Conservation (phyloP, 1,284 basidiomycete species). For the Ceratobasidium papillatum region DNA sequence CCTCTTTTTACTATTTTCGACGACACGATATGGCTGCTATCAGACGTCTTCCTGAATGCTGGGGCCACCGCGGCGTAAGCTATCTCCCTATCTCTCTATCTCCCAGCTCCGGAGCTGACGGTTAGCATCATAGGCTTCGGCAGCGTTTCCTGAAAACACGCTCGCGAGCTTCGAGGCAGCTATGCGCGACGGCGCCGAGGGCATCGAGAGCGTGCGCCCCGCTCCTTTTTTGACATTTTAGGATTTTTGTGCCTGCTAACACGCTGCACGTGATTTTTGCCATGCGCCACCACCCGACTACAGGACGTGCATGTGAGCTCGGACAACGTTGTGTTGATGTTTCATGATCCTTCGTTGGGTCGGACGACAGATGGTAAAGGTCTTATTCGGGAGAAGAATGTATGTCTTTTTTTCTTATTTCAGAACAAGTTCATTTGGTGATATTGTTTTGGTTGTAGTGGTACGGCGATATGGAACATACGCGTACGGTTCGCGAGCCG, state of each 20-base stretch:
- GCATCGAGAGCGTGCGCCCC: conserved; percentile 79
- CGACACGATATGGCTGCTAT: not conserved
- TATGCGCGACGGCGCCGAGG: conserved; percentile 91
- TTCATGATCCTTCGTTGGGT: conserved; percentile 74
- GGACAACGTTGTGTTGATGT: conserved; percentile 93
- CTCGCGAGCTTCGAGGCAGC: conserved; percentile 92
- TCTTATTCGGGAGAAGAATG: conserved; percentile 53
- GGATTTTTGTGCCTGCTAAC: conserved; percentile 1
- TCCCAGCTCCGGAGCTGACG: conserved; percentile 42
- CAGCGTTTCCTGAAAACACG: conserved; percentile 90
- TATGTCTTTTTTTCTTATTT: conserved; percentile 47
- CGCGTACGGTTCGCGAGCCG: conserved; percentile 83
- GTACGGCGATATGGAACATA: conserved; percentile 78
- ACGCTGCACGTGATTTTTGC: not conserved
- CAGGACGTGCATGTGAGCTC: conserved; percentile 91
- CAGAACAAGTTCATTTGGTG: conserved; percentile 38
- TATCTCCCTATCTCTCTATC: conserved; percentile 31
- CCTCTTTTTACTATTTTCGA: not conserved
- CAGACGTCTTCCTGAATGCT: conserved; percentile 68
- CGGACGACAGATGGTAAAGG: conserved; percentile 64
- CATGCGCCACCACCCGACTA: not conserved
- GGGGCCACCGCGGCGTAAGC: conserved; percentile 93
- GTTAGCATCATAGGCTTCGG: conserved; percentile 70
- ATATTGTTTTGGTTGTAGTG: conserved; percentile 70
- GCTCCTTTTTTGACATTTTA: conserved; percentile 46